phyloP scores from a whole-genome alignment of 352 stramenopile genomes.

The Peronospora belbahrii region DNA sequence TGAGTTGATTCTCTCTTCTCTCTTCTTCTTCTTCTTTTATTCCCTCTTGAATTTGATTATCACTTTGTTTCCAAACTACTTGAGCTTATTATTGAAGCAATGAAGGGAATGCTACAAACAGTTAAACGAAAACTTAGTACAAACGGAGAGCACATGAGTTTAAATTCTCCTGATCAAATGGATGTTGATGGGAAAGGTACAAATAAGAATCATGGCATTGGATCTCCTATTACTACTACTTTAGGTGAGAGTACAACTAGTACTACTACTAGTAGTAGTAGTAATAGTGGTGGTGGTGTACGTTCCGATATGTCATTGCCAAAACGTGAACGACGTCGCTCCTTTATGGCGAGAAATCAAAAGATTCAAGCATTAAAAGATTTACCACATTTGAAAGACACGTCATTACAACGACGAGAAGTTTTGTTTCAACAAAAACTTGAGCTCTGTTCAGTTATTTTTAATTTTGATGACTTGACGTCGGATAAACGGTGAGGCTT shows the following conservation, averaged over 20 bases:
- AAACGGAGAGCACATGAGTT: slow-evolving; percentile 55
- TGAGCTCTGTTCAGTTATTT: slow-evolving; percentile 93
- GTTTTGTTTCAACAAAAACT: slow-evolving; percentile 95
- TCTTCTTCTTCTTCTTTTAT: no score
- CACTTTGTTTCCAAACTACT: no score
- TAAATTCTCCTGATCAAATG: slow-evolving; percentile 47
- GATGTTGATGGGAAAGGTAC: slow-evolving; percentile 45
- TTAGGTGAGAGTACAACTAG: no score
- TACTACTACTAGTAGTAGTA: no score
- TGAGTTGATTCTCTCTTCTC: no score
- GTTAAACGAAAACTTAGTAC: slow-evolving; percentile 86
- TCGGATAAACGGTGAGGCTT: slow-evolving; percentile 83
- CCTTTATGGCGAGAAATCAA: slow-evolving; percentile 78
- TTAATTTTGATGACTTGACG: slow-evolving; percentile 95
- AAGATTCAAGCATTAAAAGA: slow-evolving; percentile 84
- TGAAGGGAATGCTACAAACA: slow-evolving; percentile 88
- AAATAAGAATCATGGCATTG: no score
- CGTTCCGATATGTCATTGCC: slow-evolving; percentile 77
- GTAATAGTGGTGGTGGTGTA: slow-evolving; percentile 38
- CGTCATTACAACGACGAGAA: slow-evolving; percentile 77
- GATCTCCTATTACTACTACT: no score
- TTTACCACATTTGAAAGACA: slow-evolving; percentile 80
- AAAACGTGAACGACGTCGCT: slow-evolving; percentile 73
- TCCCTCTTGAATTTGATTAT: not conserved
- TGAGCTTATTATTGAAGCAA: no score